Base-by-base conservation (phyloP, 106 monocot genomes). In the Dendrobium catenatum region DNA sequence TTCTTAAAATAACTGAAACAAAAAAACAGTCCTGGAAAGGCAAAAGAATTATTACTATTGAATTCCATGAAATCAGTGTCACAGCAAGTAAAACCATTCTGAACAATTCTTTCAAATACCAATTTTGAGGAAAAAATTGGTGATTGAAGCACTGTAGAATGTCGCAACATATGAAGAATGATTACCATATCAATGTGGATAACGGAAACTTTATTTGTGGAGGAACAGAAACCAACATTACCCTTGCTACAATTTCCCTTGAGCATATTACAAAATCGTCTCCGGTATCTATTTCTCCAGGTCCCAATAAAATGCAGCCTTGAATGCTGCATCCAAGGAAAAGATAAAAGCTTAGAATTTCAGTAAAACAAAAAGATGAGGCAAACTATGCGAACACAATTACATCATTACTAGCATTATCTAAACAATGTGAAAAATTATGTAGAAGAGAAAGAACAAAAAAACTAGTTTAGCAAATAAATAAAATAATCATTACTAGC, bases 271-370 rank as follows among this genome's bases (percentile, higher is more conserved):
- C 82, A 80, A 80, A 95, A 98, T 17, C 83, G 92, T 83, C 86
- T 89, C 13, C 87, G 87, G 55, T 95, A 98, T 5, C 98, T 88
- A 68, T 88, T 95, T 81, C 95, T 93, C 98, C 95, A 98, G 4
- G 90, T 98, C 84, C 98, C 98, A 89, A 98, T 98, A 61, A 98
- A 98, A 83, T 98, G 98, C 85, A 98, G 66, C 84, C 98, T 92
- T 22, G 98, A 98, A 59, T 83, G 87, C 95, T 95, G 55, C 22
- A 81, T 55, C 37, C 73, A 72, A 81, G 18, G 55, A 73, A 81
- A 49, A 80, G 66, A 72, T 29, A 19, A 8, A 72, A 11, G 40
- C 55, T 2, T 17, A 15, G 13, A 18, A 73, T 55, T 81, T 20
- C 22, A 55, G 41, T 33, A 49, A 80, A 29, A 49, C 54, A 72